phyloP scores from a whole-genome alignment of 768 basidiomycete species.

The Termitomyces sp. region DNA sequence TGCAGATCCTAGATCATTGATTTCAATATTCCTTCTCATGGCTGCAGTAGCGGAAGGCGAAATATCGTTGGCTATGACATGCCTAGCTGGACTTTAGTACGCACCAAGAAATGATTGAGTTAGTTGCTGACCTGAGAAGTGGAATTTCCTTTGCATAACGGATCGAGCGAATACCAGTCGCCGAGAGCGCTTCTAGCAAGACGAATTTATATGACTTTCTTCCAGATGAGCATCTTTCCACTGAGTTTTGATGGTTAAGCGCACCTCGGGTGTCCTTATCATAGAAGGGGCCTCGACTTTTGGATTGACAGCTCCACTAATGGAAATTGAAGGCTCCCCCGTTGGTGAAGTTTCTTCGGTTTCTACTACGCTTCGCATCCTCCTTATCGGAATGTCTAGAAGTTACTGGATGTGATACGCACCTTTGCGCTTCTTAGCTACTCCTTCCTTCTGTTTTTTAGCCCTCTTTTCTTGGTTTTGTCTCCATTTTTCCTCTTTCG shows the following conservation, averaged over 20 bases:
- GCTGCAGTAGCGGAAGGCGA: conserved; percentile 77
- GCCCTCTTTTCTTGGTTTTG: conserved; percentile 43
- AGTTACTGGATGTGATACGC: conserved; percentile 11
- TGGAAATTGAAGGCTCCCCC: conserved; percentile 1
- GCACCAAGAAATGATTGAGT: background rate
- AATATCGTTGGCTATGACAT: conserved; percentile 92
- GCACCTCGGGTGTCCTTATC: conserved; percentile 14
- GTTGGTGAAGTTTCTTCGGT: background rate
- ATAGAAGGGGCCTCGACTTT: background rate
- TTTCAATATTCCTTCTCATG: conserved; percentile 79
- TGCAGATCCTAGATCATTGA: conserved; percentile 60
- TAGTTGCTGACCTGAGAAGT: conserved; percentile 60
- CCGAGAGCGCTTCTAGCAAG: conserved; percentile 90
- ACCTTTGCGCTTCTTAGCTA: conserved; percentile 42
- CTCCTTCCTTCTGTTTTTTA: conserved; percentile 30
- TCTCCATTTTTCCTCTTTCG: conserved; percentile 59
- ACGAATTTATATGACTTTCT: conserved; percentile 55
- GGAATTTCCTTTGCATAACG: conserved; percentile 98
- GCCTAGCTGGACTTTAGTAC: conserved; percentile 37
- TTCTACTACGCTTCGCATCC: conserved; percentile 6
- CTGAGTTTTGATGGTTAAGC: background rate
- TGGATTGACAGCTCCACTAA: background rate
- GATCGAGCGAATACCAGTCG: conserved; percentile 92
- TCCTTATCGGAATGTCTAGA: background rate
- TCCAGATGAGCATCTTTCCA: background rate